Evolutionary conservation across 495 filamentous ascomycete species (phyloP).

Genomic region (Tuber microsphaerosporum): DNA sequence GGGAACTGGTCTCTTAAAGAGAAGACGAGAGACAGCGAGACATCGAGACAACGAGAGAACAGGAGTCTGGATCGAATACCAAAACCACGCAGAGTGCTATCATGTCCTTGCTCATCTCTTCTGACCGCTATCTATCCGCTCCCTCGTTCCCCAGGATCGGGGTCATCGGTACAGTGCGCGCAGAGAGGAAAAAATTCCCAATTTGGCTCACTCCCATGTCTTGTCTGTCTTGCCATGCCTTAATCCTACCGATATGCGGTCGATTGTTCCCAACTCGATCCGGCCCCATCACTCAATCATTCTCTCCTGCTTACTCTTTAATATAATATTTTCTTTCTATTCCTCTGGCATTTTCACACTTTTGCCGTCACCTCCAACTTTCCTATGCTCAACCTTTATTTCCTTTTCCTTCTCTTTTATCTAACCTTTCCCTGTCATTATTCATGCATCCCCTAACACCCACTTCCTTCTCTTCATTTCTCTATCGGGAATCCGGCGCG

Average conservation of each 20-base stretch:
- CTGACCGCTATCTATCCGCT: not conserved
- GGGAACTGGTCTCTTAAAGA: not conserved
- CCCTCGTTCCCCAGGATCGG: not conserved
- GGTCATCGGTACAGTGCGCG: not conserved
- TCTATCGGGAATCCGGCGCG: not conserved
- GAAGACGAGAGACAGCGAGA: not conserved
- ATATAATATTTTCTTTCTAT: not conserved
- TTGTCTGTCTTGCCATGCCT: not conserved
- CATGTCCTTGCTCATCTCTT: not conserved
- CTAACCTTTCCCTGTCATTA: conserved; percentile 14
- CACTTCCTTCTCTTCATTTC: conserved; percentile 10
- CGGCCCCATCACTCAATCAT: not conserved
- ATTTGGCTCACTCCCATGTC: not conserved
- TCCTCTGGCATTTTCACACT: conserved; percentile 6
- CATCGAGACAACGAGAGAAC: not conserved
- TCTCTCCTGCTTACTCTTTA: not conserved
- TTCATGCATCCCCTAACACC: not conserved
- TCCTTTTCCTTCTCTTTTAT: conserved; percentile 6
- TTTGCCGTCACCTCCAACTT: conserved; percentile 16
- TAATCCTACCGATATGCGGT: not conserved
- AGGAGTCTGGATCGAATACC: not conserved
- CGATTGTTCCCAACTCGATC: not conserved
- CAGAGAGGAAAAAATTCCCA: not conserved
- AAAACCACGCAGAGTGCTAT: not conserved
- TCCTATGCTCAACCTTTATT: conserved; percentile 9